Evolutionary conservation across 192 early-diverging fungal genomes (phyloP).

Genomic region (Obelidium mucronatum): DNA sequence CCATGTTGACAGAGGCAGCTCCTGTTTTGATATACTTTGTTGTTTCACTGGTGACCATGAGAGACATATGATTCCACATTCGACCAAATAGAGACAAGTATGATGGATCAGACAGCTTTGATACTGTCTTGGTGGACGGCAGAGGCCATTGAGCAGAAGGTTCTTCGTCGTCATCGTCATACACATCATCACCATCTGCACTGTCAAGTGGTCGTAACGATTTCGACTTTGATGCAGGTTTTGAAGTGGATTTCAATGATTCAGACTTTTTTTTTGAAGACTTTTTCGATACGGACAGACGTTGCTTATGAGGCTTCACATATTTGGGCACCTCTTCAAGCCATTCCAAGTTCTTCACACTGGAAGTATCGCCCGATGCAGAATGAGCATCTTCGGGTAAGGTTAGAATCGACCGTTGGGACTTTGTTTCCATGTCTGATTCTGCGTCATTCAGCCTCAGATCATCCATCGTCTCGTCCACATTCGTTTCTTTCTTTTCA

Average conservation of each 20-base stretch:
- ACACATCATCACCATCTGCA: background rate
- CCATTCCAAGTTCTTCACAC: too few relatives aligned
- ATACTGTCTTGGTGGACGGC: slow-evolving; percentile 22
- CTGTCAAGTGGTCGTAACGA: background rate
- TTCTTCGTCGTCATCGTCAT: slow-evolving; percentile 6
- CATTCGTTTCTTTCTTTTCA: background rate
- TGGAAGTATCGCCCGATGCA: background rate
- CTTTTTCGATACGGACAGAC: too few relatives aligned
- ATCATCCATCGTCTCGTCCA: background rate
- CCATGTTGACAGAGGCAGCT: background rate
- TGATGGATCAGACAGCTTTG: background rate
- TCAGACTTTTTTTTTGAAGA: too few relatives aligned
- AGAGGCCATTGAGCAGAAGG: background rate
- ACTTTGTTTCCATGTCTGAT: background rate
- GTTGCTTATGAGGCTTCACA: too few relatives aligned
- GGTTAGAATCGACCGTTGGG: background rate
- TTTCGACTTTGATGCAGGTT: background rate
- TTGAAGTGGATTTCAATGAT: too few relatives aligned
- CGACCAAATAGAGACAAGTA: slow-evolving; percentile 18
- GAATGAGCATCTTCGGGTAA: background rate
- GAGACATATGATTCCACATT: background rate
- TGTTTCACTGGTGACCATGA: background rate
- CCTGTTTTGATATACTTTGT: background rate
- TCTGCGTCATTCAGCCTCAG: background rate
- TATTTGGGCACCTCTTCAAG: too few relatives aligned